A percentile compares a stretch with the other conserved stretches of the same genome.
Conservation (phyloP, 78 protist genomes). For the Chrysochromulina parva region DNA sequence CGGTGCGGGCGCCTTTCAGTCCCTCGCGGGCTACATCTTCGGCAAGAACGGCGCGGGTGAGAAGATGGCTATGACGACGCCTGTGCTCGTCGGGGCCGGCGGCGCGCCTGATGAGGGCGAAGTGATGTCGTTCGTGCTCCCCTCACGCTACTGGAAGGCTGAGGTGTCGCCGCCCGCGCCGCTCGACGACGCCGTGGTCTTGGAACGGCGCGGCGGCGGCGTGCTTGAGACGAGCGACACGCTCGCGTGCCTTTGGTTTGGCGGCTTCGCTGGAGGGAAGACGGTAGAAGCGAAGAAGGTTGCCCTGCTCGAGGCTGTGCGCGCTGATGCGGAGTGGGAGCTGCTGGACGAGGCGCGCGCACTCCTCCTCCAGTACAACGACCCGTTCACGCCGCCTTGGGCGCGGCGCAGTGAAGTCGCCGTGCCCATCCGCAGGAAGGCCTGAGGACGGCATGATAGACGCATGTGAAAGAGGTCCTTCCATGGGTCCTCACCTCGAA, state of each 20-base stretch:
- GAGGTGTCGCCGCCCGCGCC: background rate
- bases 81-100: background rate
- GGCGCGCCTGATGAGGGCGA: no score
- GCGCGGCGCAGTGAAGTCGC: background rate
- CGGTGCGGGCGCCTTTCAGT: background rate
- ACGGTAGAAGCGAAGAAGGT: background rate
- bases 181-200: background rate
- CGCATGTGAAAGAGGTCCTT: no score
- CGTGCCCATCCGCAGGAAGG: background rate
- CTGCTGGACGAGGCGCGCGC: background rate
- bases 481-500: no score
- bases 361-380: background rate
- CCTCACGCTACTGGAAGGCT: background rate
- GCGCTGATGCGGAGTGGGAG: background rate
- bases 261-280: background rate
- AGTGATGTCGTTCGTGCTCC: background rate
- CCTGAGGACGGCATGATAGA: no score
- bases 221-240: background rate
- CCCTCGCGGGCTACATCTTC: background rate
- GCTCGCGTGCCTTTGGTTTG: background rate
- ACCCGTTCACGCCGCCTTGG: background rate
- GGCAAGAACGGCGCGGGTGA: background rate
- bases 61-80: slow-evolving; percentile 11
- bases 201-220: background rate
- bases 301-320: background rate